Evolutionary conservation across 2,329 filamentous ascomycete genomes (phyloP).

Genomic region (Calonectria fujianensis): DNA sequence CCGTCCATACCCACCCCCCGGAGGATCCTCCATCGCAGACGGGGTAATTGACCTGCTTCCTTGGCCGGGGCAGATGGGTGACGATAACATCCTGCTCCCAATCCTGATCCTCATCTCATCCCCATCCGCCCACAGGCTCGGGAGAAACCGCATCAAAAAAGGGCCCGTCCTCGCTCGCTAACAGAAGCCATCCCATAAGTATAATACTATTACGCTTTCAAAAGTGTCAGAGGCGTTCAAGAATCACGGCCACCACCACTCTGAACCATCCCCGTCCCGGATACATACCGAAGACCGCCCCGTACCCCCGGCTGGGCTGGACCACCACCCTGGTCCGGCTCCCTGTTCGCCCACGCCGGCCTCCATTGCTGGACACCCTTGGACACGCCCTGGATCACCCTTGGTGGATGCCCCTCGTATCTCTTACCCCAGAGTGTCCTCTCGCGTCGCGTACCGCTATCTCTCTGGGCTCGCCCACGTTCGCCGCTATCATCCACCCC

Average conservation of each 20-base stretch:
- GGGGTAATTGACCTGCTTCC: slow-evolving; percentile 7
- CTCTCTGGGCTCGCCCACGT: slow-evolving; percentile 47
- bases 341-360: slow-evolving; percentile 36
- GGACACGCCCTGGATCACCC: slow-evolving; percentile 37
- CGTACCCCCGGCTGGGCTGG: slow-evolving; percentile 17
- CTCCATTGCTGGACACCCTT: slow-evolving; percentile 27
- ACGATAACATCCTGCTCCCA: slow-evolving; percentile 5
- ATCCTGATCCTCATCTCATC: background rate
- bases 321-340: slow-evolving; percentile 30
- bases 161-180: background rate
- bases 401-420: slow-evolving; percentile 51
- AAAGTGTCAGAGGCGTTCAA: slow-evolving; percentile 32
- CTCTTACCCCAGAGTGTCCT: slow-evolving; percentile 55
- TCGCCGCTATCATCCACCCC: slow-evolving; percentile 52
- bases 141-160: slow-evolving; percentile 4
- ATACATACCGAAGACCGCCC: slow-evolving; percentile 22
- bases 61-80: background rate
- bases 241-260: slow-evolving; percentile 28
- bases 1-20: slow-evolving; percentile 20
- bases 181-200: background rate
- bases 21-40: slow-evolving; percentile 16
- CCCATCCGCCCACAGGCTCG: slow-evolving; percentile 17
- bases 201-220: slow-evolving; percentile 31
- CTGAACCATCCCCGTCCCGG: slow-evolving; percentile 16
- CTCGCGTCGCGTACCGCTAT: slow-evolving; percentile 56